Base-by-base conservation (phyloP, 2,329 filamentous ascomycete genomes). In the Aspergillus sp. region DNA sequence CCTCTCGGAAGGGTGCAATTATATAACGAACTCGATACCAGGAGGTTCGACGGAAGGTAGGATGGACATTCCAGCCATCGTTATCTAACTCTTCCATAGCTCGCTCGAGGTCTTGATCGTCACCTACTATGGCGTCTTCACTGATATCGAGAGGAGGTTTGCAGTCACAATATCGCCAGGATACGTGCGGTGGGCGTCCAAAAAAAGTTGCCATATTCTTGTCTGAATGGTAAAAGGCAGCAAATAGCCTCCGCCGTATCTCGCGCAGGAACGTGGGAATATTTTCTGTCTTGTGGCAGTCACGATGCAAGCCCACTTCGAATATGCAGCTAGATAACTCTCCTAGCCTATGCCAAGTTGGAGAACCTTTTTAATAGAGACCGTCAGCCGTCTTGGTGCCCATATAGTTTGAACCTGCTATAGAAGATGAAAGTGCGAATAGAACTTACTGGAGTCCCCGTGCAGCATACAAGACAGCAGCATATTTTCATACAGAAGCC, bases 391-490 rank as follows among this genome's bases (percentile, higher is more conserved):
- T 15, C 31, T 11, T 37, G 6, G 12, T 21, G 4, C 27, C 23
- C 7, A 19, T 11, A 44, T 44, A 9, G 21, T n/a, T 5, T n/a
- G 19, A 31, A 19, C 11, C 15, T 35, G 17, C 14, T 8, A 3
- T 37, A 37, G 14, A 19, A 35, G 19, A 40, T 17, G 23, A 31
- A n/a, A 4, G 21, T 9, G 15, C 4, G 15, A 21, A 23, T 21
- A 11, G 2, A 9, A 65, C 68, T 54, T 33, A 76, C 75, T 75
- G 2, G 72, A 68, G 48, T 72, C 73, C 0, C 75, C 75, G 41
- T 72, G 70, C 6, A 76, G 65, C 63, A 74, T 64, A 15, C 65
- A 66, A 1, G 73, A 73, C 27, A 77, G 64, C 1, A 73, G 53
- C 9, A 75, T 68, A 50, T 73, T 77, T 23, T 78, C 67, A 48